Evolutionary conservation across 306 rosid genomes (phyloP).

Genomic region (Trichosanthes cucumerina): DNA sequence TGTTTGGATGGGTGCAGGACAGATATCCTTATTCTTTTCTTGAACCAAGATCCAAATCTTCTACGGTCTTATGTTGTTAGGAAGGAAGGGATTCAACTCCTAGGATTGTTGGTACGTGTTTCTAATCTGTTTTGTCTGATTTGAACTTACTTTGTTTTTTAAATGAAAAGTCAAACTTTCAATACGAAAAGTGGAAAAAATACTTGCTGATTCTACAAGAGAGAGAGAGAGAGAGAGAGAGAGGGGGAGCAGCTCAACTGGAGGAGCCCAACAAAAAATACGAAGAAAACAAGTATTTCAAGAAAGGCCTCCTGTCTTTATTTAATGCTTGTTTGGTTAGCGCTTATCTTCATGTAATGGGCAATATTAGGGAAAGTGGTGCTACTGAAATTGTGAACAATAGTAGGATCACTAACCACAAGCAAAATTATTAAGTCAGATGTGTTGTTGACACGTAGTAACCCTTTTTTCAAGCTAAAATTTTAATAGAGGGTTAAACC

Average conservation of each 20-base stretch:
- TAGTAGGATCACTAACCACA: background rate
- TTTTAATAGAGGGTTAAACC: background rate
- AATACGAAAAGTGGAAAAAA: background rate
- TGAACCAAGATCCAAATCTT: conserved; percentile 95
- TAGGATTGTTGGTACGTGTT: conserved; percentile 70
- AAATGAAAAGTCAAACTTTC: background rate
- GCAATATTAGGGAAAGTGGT: background rate
- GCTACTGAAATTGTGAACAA: background rate
- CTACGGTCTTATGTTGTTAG: conserved; percentile 83
- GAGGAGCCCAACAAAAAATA: background rate
- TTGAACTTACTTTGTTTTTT: background rate
- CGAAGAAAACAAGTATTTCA: background rate
- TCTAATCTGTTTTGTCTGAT: background rate
- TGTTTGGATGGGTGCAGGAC: conserved; percentile 87
- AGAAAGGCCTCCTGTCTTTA: background rate
- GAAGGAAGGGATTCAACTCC: conserved; percentile 73
- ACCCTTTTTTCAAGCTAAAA: background rate
- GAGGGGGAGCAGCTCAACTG: background rate
- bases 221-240: background rate
- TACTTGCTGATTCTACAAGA: background rate
- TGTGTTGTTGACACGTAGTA: background rate
- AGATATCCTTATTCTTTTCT: conserved; percentile 92
- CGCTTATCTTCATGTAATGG: background rate
- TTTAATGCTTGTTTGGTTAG: background rate
- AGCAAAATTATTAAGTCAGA: background rate